phyloP scores from a whole-genome alignment of 768 basidiomycete species.

The Erythrobasidium yunnanense region DNA sequence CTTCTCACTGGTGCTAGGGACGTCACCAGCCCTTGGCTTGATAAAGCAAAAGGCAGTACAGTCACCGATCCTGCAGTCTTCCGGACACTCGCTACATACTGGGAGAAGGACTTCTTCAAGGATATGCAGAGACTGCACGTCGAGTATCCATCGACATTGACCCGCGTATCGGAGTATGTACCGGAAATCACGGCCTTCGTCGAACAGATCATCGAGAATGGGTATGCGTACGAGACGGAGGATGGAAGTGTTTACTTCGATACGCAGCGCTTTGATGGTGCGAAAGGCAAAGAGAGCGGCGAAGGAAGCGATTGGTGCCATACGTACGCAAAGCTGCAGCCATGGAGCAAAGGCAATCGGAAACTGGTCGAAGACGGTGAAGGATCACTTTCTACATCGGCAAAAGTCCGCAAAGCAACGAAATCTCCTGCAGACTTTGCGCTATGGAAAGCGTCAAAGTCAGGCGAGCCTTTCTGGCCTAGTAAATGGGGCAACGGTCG shows the following conservation, averaged over 20 bases:
- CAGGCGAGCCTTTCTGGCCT: slow-evolving; percentile 91
- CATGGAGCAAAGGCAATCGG: slow-evolving; percentile 88
- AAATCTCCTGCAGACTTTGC: slow-evolving; percentile 88
- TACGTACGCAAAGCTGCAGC: slow-evolving; percentile 84
- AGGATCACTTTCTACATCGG: slow-evolving; percentile 47
- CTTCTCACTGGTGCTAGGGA: slow-evolving; percentile 68
- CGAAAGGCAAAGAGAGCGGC: slow-evolving; percentile 42
- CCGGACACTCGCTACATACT: slow-evolving; percentile 66
- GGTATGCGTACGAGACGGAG: slow-evolving; percentile 72
- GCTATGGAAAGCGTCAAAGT: slow-evolving; percentile 91
- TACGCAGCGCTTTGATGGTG: slow-evolving; percentile 44
- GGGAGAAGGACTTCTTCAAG: slow-evolving; percentile 80
- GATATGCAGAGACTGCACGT: slow-evolving; percentile 86
- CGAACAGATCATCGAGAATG: slow-evolving; percentile 69
- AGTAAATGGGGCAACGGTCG: slow-evolving; percentile 93
- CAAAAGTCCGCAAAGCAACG: slow-evolving; percentile 48
- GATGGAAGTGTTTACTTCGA: slow-evolving; percentile 46
- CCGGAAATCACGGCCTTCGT: slow-evolving; percentile 88
- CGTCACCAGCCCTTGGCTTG: slow-evolving; percentile 57
- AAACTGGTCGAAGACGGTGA: slow-evolving; percentile 84
- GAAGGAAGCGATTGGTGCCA: slow-evolving; percentile 48
- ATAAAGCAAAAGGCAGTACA: slow-evolving; percentile 56
- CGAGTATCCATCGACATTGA: slow-evolving; percentile 75
- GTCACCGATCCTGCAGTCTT: slow-evolving; percentile 80
- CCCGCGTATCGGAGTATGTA: slow-evolving; percentile 92